phyloP scores from a whole-genome alignment of 139 green algal species.

The Chlorella vulgaris region DNA sequence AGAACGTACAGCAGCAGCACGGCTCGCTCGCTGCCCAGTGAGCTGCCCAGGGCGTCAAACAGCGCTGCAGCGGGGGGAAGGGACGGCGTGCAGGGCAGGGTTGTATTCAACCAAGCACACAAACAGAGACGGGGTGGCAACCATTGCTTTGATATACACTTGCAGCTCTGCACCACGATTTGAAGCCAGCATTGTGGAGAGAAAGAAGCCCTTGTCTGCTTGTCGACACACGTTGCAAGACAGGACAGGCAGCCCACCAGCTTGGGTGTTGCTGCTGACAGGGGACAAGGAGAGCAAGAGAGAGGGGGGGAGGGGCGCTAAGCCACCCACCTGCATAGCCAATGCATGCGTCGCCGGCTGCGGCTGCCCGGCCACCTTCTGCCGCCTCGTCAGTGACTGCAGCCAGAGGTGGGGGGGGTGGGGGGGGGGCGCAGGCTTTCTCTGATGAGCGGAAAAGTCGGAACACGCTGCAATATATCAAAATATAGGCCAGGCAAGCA shows the following conservation, averaged over 20 bases:
- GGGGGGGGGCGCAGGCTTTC: background rate
- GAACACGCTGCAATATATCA: too few species aligned
- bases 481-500: too few species aligned
- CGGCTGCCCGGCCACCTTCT: background rate
- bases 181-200: too few species aligned
- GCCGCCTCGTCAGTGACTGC: slow-evolving; percentile 17
- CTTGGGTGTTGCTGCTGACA: too few species aligned
- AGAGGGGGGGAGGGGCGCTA: too few species aligned
- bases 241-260: background rate
- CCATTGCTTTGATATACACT: too few species aligned
- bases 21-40: slow-evolving; percentile 42
- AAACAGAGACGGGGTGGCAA: background rate
- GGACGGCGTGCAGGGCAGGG: background rate
- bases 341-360: slow-evolving; percentile 12
- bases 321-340: slow-evolving; percentile 20
- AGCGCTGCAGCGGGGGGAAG: background rate
- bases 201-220: too few species aligned
- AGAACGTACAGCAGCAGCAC: slow-evolving; percentile 88
- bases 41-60: slow-evolving; percentile 8
- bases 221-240: too few species aligned
- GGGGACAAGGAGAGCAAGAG: too few species aligned
- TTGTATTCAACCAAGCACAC: too few species aligned
- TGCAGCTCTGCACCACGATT: too few species aligned
- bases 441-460: too few species aligned
- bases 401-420: background rate